phyloP scores from a whole-genome alignment of 495 filamentous ascomycete species.

The Penicillium soppii region DNA sequence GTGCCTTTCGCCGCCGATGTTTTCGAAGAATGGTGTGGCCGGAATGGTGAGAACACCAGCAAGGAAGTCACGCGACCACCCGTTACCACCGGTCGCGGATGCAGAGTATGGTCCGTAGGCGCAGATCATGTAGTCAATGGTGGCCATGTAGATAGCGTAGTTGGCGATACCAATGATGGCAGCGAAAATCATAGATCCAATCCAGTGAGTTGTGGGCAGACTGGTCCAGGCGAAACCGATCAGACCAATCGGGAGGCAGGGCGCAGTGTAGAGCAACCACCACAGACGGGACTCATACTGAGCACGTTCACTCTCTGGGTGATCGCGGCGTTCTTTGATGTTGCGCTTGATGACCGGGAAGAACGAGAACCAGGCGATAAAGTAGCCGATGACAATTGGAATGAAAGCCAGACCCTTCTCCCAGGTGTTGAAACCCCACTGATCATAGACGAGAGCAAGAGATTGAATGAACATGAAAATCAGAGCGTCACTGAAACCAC shows the following conservation, averaged over 20 bases:
- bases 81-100: constrained; percentile 71
- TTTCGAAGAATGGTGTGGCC: constrained; percentile 67
- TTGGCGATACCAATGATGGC: constrained; percentile 69
- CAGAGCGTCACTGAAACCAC: constrained; percentile 61
- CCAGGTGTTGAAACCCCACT: constrained; percentile 55
- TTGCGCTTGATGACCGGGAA: constrained; percentile 55
- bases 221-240: constrained; percentile 65
- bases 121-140: constrained; percentile 73
- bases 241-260: constrained; percentile 58
- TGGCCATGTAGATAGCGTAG: constrained; percentile 71
- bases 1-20: constrained; percentile 61
- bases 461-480: constrained; percentile 70
- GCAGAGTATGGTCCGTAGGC: constrained; percentile 72
- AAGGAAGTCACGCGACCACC: constrained; percentile 76
- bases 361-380: constrained; percentile 56
- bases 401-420: constrained; percentile 55
- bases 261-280: constrained; percentile 58
- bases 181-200: constrained; percentile 61
- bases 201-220: constrained; percentile 61
- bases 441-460: constrained; percentile 56
- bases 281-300: constrained; percentile 63
- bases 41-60: constrained; percentile 76
- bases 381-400: constrained; percentile 59
- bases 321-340: constrained; percentile 40
- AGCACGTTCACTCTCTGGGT: constrained; percentile 52